Conservation (phyloP, 2,329 filamentous ascomycete genomes). For the Fulvia fulva region DNA sequence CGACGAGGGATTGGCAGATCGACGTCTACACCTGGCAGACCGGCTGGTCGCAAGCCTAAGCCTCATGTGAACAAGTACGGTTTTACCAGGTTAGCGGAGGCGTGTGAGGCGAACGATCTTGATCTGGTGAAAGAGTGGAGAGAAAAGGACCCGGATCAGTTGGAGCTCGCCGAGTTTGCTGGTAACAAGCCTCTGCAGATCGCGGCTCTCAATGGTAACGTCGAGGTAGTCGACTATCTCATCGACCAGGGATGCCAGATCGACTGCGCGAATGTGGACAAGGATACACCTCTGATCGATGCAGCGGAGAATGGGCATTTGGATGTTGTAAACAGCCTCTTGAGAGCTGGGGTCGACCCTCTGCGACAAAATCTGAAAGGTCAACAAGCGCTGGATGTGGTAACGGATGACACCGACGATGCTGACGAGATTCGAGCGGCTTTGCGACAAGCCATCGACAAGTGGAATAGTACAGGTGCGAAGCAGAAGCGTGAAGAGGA, state of each 20-base stretch:
- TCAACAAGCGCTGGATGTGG: slow-evolving; percentile 82
- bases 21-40: slow-evolving; percentile 45
- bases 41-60: slow-evolving; percentile 62
- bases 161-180: slow-evolving; percentile 87
- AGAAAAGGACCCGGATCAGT: slow-evolving; percentile 75
- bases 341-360: slow-evolving; percentile 86
- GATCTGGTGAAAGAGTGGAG: slow-evolving; percentile 72
- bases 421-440: slow-evolving; percentile 62
- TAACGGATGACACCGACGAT: slow-evolving; percentile 75
- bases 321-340: slow-evolving; percentile 77
- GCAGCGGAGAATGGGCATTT: slow-evolving; percentile 94
- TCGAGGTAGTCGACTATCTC: slow-evolving; percentile 81
- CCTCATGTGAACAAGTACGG: slow-evolving; percentile 90
- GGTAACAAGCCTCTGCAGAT: slow-evolving; percentile 96
- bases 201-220: slow-evolving; percentile 79
- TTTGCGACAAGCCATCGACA: slow-evolving; percentile 43
- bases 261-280: slow-evolving; percentile 68
- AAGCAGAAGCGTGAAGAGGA: slow-evolving; percentile 53
- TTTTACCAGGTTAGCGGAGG: slow-evolving; percentile 82
- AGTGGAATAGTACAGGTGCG: slow-evolving; percentile 35
- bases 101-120: slow-evolving; percentile 80
- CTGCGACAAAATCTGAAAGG: slow-evolving; percentile 88
- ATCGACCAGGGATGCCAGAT: slow-evolving; percentile 80
- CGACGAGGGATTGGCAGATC: slow-evolving; percentile 54
- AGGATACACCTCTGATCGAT: slow-evolving; percentile 91